These are phyloP conservation scores for Nakazawaea anatomiae DNA, from an alignment of 805 yeast species.

Conservation along the genomic window DNA sequence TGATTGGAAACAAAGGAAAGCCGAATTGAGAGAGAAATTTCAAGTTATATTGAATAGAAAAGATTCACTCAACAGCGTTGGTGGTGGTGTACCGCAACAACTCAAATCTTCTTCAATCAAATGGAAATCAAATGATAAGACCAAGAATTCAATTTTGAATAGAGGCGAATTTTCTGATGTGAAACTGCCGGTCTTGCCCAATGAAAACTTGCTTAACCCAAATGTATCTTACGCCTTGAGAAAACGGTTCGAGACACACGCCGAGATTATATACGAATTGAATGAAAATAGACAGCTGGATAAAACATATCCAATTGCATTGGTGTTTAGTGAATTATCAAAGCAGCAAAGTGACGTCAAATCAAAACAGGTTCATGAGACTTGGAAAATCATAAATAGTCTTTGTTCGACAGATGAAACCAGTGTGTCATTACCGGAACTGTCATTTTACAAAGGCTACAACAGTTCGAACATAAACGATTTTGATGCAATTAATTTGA, in stretches of 20 bases:
- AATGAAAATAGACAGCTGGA: conserved; percentile 60
- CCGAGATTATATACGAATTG: conserved; percentile 61
- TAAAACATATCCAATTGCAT: conserved; percentile 48
- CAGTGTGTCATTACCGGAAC: conserved; percentile 27
- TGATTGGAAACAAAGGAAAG: conserved; percentile 81
- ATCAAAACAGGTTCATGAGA: conserved; percentile 66
- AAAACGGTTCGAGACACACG: conserved; percentile 66
- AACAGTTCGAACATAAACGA: conserved; percentile 18
- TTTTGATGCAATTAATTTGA: conserved; percentile 27
- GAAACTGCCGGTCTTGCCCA: conserved; percentile 14
- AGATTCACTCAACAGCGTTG: not conserved
- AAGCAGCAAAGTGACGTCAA: conserved; percentile 53
- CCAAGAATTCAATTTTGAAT: conserved; percentile 22
- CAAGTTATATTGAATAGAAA: conserved; percentile 43
- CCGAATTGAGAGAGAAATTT: conserved; percentile 65
- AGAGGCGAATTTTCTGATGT: conserved; percentile 24
- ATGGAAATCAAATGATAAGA: conserved; percentile 26
- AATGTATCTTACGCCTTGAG: conserved; percentile 32
- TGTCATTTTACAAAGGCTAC: conserved; percentile 26
- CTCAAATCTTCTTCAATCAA: not conserved
- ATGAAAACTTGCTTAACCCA: conserved; percentile 19
- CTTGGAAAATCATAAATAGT: conserved; percentile 61
- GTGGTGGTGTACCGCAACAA: conserved; percentile 7
- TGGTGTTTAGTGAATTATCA: conserved; percentile 56
- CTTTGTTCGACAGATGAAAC: conserved; percentile 29